Evolutionary conservation across 805 yeast species (phyloP).

Genomic region (Lipomyces chichibuensis): DNA sequence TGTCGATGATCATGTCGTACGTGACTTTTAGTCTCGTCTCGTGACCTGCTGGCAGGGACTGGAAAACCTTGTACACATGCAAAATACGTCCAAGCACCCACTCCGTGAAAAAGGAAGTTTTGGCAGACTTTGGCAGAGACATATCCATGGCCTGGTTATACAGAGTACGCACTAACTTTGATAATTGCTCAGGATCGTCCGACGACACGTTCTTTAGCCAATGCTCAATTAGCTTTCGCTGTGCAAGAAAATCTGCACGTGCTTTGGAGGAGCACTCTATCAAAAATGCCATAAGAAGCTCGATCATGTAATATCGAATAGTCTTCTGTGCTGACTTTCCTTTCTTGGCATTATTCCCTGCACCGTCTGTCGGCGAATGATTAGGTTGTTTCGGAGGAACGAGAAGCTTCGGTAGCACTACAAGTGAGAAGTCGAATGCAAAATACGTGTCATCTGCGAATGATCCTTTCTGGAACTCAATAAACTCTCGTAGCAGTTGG

Average conservation of each 20-base stretch:
- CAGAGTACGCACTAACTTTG: constrained; percentile 52
- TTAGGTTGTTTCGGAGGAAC: constrained; percentile 16
- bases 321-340: constrained; percentile 41
- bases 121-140: constrained; percentile 65
- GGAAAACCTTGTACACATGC: constrained; percentile 53
- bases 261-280: constrained; percentile 54
- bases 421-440: constrained; percentile 67
- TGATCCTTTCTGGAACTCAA: constrained; percentile 54
- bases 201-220: constrained; percentile 67
- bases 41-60: constrained; percentile 53
- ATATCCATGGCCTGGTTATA: constrained; percentile 60
- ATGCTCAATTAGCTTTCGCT: constrained; percentile 61
- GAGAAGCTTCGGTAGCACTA: constrained; percentile 63
- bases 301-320: constrained; percentile 62
- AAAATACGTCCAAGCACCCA: constrained; percentile 64
- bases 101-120: constrained; percentile 77
- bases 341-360: not conserved
- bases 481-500: constrained; percentile 57
- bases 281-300: constrained; percentile 62
- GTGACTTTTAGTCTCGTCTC: constrained; percentile 51
- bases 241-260: constrained; percentile 65
- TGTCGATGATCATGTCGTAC: constrained; percentile 8
- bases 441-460: constrained; percentile 62
- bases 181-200: constrained; percentile 55
- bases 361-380: not conserved